These are phyloP conservation scores for Eucalyptus guilfoylei DNA, from an alignment of 345 rosid species.

Conservation along the genomic window DNA sequence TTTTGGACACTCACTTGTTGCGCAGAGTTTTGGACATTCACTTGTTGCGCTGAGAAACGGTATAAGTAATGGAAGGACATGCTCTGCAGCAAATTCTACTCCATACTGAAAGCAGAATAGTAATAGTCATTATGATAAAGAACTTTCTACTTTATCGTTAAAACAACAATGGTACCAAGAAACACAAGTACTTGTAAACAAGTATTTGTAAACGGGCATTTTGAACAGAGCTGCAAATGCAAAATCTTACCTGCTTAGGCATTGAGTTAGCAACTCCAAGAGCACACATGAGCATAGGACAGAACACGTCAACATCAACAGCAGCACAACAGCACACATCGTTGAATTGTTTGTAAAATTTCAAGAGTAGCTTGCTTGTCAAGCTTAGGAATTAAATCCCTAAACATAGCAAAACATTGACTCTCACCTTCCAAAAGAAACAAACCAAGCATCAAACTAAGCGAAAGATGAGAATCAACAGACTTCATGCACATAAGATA, in stretches of 20 bases:
- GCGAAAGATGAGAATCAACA: not conserved
- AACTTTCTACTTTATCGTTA: not conserved
- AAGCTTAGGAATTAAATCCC: constrained; percentile 53
- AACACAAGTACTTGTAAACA: not conserved
- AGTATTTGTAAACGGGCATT: not conserved
- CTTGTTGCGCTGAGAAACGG: constrained; percentile 38
- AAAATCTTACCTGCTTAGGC: constrained; percentile 54
- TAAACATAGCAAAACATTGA: constrained; percentile 82
- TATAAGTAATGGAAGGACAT: constrained; percentile 29
- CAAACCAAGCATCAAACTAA: not conserved
- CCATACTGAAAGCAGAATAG: constrained; percentile 47
- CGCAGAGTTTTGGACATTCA: constrained; percentile 85
- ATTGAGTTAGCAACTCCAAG: constrained; percentile 81
- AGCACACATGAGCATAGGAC: constrained; percentile 92
- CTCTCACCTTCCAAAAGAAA: constrained; percentile 60
- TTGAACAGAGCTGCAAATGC: too few relatives aligned
- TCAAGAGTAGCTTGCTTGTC: constrained; percentile 69
- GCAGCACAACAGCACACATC: constrained; percentile 47
- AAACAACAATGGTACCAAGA: not conserved
- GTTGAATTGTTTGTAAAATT: constrained; percentile 69
- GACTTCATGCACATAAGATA: too few relatives aligned
- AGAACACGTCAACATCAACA: constrained; percentile 51
- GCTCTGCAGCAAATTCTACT: constrained; percentile 75
- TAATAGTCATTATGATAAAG: not conserved
- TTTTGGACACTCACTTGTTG: constrained; percentile 26